Base-by-base conservation (phyloP, 129 eudicot species). In the Centella asiatica region DNA sequence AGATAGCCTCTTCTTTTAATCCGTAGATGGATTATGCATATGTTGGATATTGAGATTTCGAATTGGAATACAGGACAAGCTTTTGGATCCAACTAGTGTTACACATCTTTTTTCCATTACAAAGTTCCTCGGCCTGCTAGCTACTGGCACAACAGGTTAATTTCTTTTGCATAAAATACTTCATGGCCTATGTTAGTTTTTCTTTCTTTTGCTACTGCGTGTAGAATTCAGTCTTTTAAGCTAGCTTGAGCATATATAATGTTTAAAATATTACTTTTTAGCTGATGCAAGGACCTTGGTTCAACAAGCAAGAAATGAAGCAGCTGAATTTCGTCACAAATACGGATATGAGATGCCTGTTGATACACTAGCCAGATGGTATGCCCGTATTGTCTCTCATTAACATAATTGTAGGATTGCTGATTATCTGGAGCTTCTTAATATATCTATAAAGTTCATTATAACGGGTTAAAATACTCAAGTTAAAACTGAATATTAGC, bases 201-300 rank as follows among this genome's bases (percentile, higher is more conserved):
- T 27, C 0, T 13, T 15, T 12, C 4, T 13, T 15, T 55, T 51
- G 2, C 33, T 25, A 2, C 2, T 10, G 23, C 23, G 11, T 49
- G 20, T 49, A 0, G 11, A 20, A 9, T 49, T 2, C 23, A 37
- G 27, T 54, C 60, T 27, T 6, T 26, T 54, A 24, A 27, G 28
- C 28, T 3, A 57, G 13, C 39, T 57, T 14, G 11, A 6, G 25
- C 12, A 9, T 47, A 2, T 14, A 18, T 34, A 11, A 45, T 47
- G 57, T 37, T 49, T 40, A 17, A 33, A 26, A 22, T 19, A 37
- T 47, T 27, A 17, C 39, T 63, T 57, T 74, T 54, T 76, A 90
- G 97, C 97, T 81, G 97, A 90, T 86, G 89, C 97, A 50, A 86
- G 95, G 87, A 81, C 95, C 53, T 77, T 90, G 85, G 97, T 90